Conservation (phyloP, 225 moss, liverwort and hornwort species). For the Neckera pumila region DNA sequence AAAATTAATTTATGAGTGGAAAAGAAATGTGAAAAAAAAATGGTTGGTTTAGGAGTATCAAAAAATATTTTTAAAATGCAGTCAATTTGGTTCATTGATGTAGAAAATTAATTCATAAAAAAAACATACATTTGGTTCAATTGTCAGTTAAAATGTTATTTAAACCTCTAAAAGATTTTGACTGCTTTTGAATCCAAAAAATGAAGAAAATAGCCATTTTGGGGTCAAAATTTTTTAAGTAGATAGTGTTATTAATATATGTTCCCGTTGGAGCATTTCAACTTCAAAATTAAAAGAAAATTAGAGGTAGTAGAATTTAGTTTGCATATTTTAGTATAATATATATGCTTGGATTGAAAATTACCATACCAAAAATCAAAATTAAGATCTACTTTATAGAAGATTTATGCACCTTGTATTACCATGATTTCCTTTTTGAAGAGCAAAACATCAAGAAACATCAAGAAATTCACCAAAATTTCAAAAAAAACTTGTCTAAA, state of each 20-base stretch:
- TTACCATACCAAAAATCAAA: background rate
- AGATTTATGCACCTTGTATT: background rate
- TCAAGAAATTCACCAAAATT: background rate
- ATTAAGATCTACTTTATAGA: background rate
- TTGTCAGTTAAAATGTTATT: background rate
- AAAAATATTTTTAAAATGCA: rapidly evolving
- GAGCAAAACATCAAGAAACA: background rate
- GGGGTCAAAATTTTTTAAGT: background rate
- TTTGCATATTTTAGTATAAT: background rate
- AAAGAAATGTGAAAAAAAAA: background rate
- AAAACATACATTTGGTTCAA: background rate
- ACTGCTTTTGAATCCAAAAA: background rate
- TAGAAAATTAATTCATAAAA: background rate
- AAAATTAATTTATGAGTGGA: background rate
- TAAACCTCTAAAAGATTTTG: background rate
- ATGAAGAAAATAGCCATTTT: background rate
- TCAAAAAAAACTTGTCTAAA: background rate
- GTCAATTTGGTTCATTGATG: background rate
- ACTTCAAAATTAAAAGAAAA: background rate
- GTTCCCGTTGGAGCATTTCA: rapidly evolving
- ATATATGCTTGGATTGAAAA: background rate
- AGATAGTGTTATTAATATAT: background rate
- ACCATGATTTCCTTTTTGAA: background rate
- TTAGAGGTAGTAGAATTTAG: background rate
- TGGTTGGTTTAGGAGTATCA: background rate